These are phyloP conservation scores for Fusarium sp. DNA, from an alignment of 2,329 filamentous ascomycete genomes.

Conservation along the genomic window DNA sequence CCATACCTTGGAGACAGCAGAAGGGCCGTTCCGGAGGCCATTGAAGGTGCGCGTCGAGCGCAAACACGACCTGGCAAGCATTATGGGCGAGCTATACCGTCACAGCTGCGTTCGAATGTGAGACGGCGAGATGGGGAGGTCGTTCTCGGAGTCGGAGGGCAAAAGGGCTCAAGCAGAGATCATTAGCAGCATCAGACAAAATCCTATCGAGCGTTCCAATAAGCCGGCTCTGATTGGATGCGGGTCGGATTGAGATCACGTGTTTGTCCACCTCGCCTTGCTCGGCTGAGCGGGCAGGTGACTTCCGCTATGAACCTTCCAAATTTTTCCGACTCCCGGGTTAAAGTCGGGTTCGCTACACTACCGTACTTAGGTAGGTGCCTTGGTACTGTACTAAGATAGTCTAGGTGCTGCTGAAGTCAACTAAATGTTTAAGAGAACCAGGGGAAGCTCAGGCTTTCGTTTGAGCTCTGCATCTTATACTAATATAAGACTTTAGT, in stretches of 20 bases:
- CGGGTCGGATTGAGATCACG: constrained; percentile 54
- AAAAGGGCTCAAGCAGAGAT: constrained; percentile 58
- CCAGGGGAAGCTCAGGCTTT: not conserved
- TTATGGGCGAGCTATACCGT: constrained; percentile 68
- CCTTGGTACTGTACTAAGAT: too few relatives aligned
- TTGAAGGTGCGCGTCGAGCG: constrained; percentile 89
- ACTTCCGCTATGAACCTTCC: constrained; percentile 23
- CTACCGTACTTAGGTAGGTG: too few relatives aligned
- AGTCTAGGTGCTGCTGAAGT: too few relatives aligned
- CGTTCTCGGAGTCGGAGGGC: constrained; percentile 56
- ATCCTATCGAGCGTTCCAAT: constrained; percentile 59
- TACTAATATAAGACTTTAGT: too few relatives aligned
- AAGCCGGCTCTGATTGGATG: constrained; percentile 59
- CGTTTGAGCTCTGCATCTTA: too few relatives aligned
- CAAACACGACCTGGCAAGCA: constrained; percentile 94
- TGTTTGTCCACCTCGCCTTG: constrained; percentile 43
- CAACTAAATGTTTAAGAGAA: too few relatives aligned
- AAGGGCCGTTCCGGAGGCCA: constrained; percentile 79
- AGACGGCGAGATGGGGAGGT: constrained; percentile 54
- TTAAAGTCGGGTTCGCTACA: constrained; percentile 31
- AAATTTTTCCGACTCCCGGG: constrained; percentile 42
- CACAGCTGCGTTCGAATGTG: constrained; percentile 55
- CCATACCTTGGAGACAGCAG: constrained; percentile 81
- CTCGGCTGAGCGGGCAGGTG: constrained; percentile 42
- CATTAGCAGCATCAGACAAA: constrained; percentile 56